Evolutionary conservation across 1,284 basidiomycete species (phyloP), one percentile per base, ranked within the genome.

Genomic region (Fomitopsis schrenkii): DNA sequence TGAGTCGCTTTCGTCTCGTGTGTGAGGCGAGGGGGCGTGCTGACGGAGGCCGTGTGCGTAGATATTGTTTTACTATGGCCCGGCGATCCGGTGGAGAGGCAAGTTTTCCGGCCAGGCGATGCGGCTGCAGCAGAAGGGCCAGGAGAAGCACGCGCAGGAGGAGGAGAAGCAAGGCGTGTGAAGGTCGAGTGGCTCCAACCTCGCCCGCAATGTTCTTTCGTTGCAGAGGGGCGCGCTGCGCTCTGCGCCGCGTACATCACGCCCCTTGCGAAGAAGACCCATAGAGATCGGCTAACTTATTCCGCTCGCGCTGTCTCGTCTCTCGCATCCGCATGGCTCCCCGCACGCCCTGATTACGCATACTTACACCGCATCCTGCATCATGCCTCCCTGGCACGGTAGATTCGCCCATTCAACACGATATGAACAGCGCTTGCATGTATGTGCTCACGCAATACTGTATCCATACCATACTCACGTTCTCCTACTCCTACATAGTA

Each of bases 21-120:
- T 58, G 36, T 52, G 35, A 10, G 41, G 17, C 36, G 35, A 7
- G 35, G 7, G 35, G 35, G 12, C 28, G 26, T 50, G 36, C n/a
- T 44, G 36, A 36, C 15, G 52, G 3, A 17, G 30, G 7, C 4
- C 1, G 4, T 40, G 15, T 26, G 17, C 19, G 28, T 44, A 82
- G 85, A 71, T 87, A 0, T 73, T 92, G 36, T 86, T 88, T 67
- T 79, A 81, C 60, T 84, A 82, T 58, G 90, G 90, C 0, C 82
- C 85, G 2, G 66, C 69, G 26, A 89, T 92, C 62, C 82, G 90
- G 10, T 75, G 72, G 45, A 75, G 77, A 17, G 90, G 88, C 67
- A 84, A 78, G 67, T 84, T 91, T 66, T 85, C 84, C 2, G 69
- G 68, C 14, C 64, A 67, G 50, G 66, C 69, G 22, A 65, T 70